Evolutionary conservation across 768 basidiomycete genomes (phyloP), one percentile per base, ranked within the genome.

Genomic region (Mrakia hoshinonis): DNA sequence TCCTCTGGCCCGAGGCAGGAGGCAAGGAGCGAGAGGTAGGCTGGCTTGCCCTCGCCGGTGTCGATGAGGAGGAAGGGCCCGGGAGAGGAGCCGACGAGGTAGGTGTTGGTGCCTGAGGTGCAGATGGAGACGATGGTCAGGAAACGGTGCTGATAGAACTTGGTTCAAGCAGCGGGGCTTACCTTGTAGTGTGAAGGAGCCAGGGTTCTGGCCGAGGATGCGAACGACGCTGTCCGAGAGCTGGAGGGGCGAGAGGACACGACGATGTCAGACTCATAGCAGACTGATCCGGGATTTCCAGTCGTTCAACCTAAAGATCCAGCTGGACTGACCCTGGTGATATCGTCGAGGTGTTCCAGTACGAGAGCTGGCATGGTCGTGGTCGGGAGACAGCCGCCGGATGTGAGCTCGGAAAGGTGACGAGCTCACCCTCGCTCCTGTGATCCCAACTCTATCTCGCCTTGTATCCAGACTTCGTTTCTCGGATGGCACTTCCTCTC

Each of bases 131-230:
- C 11, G 4, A 24, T 20, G 58, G 31, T 65, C 43, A 47, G 39
- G 13, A 26, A 20, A 38, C 4, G n/a, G 20, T 29, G 20, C 12
- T 4, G 11, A 36, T 9, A 38, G 24, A 51, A 46, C n/a, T n/a
- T n/a, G n/a, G n/a, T n/a, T n/a, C n/a, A n/a, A n/a, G n/a, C n/a
- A n/a, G n/a, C n/a, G n/a, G n/a, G n/a, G 34, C 66, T 43, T 10
- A 87, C 90, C 92, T 82, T 93, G 91, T 0, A 95, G 82, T 0
- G 91, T 92, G 77, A 90, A 92, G 75, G 89, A 87, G 3, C 91
- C 89, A 10, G 92, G 91, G 76, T 95, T 94, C 89, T 92, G 70
- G 7, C 75, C 76, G 4, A 76, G 65, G 29, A 77, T 69, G n/a
- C 75, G 70, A 3, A 52, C 43, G 24, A 76, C 51, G 1, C 38